These are phyloP conservation scores for Ascoidea rubescens DNA, from an alignment of 805 yeast species.

Conservation along the genomic window DNA sequence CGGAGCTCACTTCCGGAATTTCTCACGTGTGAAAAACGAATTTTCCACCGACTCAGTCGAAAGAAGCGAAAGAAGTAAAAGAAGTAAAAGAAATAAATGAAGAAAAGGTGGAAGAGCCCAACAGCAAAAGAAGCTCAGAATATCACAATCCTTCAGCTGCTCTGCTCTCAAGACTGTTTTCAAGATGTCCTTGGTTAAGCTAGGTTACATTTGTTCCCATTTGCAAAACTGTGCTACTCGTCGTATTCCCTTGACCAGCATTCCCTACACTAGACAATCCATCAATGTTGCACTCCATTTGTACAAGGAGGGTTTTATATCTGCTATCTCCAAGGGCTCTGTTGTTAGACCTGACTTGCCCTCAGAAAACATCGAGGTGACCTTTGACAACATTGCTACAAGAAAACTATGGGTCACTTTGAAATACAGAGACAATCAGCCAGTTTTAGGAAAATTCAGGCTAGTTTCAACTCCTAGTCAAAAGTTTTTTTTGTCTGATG, in stretches of 20 bases:
- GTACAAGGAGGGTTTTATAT: conserved; percentile 81
- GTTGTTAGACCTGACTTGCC: conserved; percentile 63
- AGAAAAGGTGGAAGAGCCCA: too few species aligned
- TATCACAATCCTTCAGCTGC: neutral
- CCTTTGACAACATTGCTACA: conserved; percentile 75
- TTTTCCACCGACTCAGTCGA: too few species aligned
- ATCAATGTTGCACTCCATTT: conserved; percentile 73
- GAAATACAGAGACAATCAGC: conserved; percentile 69
- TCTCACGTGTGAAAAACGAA: too few species aligned
- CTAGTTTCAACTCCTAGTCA: conserved; percentile 80
- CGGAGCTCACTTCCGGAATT: too few species aligned
- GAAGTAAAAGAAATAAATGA: too few species aligned
- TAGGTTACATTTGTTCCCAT: conserved; percentile 80
- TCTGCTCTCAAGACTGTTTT: too few species aligned
- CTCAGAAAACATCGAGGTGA: conserved; percentile 51
- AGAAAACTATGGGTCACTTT: conserved; percentile 87
- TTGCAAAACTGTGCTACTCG: conserved; percentile 78
- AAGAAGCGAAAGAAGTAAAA: too few species aligned
- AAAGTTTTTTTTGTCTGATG: conserved; percentile 44
- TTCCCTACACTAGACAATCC: conserved; percentile 76
- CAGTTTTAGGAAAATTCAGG: conserved; percentile 60
- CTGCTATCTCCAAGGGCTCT: conserved; percentile 77
- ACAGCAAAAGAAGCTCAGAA: neutral
- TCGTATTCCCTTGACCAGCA: conserved; percentile 55
- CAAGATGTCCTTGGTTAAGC: conserved; percentile 73